Conservation (phyloP, 2,329 filamentous ascomycete genomes). For the Uncinocarpus reesii region DNA sequence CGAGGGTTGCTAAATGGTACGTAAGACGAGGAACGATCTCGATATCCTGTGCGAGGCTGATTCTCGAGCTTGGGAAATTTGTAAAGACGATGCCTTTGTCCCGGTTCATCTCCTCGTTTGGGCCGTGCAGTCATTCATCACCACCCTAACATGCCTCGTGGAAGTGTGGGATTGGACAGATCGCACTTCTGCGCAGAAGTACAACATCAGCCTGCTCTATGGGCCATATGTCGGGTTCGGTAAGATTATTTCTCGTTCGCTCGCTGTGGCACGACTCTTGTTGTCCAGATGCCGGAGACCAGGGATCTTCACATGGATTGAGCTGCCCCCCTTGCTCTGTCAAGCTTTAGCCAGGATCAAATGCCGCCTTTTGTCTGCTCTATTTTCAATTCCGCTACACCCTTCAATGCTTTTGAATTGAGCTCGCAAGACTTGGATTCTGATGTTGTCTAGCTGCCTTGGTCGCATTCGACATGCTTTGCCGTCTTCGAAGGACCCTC, state of each 20-base stretch:
- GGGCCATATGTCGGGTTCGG: slow-evolving; percentile 48
- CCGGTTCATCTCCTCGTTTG: slow-evolving; percentile 53
- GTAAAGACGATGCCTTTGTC: slow-evolving; percentile 45
- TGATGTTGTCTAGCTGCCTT: slow-evolving; percentile 24
- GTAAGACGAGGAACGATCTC: slow-evolving; percentile 17
- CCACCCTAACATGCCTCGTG: slow-evolving; percentile 52
- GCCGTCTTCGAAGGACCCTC: slow-evolving; percentile 23
- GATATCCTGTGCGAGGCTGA: neutral
- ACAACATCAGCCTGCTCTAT: slow-evolving; percentile 44
- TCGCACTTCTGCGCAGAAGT: slow-evolving; percentile 38
- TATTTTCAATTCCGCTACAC: neutral
- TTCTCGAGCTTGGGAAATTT: neutral
- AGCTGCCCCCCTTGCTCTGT: neutral
- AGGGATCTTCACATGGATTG: too few species aligned
- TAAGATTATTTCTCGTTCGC: too few species aligned
- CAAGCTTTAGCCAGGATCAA: neutral
- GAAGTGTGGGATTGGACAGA: slow-evolving; percentile 50
- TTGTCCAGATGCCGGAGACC: too few species aligned
- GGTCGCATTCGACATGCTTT: slow-evolving; percentile 33
- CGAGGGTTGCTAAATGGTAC: slow-evolving; percentile 44
- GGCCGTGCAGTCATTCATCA: slow-evolving; percentile 49
- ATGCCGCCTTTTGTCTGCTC: neutral
- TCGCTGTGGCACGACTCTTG: too few species aligned
- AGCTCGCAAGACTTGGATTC: neutral
- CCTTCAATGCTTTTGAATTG: neutral